phyloP scores from a whole-genome alignment of 441 rosid genomes.

The Populus hybrid region DNA sequence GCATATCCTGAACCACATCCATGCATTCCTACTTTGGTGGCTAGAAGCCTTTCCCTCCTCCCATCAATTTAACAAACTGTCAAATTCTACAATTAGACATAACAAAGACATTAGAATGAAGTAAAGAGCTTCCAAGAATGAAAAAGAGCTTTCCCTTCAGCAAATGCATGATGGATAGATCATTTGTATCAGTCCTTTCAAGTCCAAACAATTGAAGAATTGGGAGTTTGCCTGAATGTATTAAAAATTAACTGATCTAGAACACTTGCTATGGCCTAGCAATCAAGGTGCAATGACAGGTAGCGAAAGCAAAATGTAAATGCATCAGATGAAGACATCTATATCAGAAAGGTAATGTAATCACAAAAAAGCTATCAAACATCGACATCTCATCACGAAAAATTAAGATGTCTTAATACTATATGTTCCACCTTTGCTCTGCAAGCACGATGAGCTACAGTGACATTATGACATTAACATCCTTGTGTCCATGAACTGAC shows the following conservation, averaged over 20 bases:
- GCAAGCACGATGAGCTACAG: not conserved
- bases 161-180: not conserved
- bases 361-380: not conserved
- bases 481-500: too few species aligned
- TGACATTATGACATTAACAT: too few species aligned
- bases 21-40: conserved; percentile 60
- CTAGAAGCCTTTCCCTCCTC: conserved; percentile 37
- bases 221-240: not conserved
- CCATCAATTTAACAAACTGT: conserved; percentile 39
- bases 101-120: conserved; percentile 9
- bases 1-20: conserved; percentile 63
- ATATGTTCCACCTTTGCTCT: not conserved
- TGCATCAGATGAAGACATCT: not conserved
- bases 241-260: not conserved
- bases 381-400: not conserved
- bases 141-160: not conserved
- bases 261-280: not conserved
- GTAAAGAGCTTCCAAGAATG: not conserved
- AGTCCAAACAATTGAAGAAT: not conserved
- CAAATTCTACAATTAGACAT: conserved; percentile 21
- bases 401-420: not conserved
- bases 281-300: not conserved
- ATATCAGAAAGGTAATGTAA: not conserved
- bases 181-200: not conserved
- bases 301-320: not conserved